Evolutionary conservation across 176 grass and related monocot genomes (phyloP).

Genomic region (Triticum aestivum): DNA sequence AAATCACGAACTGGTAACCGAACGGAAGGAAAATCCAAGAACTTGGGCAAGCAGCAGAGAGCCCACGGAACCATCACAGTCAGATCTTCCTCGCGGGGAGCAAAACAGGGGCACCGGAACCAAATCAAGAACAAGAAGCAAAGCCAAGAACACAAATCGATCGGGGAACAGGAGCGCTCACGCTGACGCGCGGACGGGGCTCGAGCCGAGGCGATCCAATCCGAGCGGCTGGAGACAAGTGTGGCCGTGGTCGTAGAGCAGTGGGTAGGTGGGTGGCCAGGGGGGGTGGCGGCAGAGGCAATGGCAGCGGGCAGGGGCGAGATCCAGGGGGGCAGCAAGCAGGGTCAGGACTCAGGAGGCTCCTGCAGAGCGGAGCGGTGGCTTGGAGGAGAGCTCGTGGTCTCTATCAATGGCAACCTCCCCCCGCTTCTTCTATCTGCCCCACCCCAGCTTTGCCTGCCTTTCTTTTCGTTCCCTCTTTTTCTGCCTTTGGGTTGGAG

Average conservation of each 20-base stretch:
- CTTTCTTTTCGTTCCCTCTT: background rate
- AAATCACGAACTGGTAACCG: background rate
- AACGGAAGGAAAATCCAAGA: background rate
- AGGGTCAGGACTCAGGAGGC: constrained; percentile 8
- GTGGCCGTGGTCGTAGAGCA: background rate
- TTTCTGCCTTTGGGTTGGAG: constrained; percentile 35
- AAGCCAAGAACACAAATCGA: background rate
- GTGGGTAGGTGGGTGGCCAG: background rate
- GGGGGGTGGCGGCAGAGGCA: constrained; percentile 19
- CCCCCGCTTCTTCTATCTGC: background rate
- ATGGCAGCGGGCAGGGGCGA: constrained; percentile 45
- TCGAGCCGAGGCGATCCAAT: constrained; percentile 19
- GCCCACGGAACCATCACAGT: background rate
- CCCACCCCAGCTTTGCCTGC: background rate
- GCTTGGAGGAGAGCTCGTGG: constrained; percentile 59
- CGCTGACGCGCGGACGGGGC: constrained; percentile 12
- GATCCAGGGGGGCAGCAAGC: constrained; percentile 41
- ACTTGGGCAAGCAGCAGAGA: background rate
- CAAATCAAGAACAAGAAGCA: constrained; percentile 11
- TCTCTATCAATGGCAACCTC: constrained; percentile 55
- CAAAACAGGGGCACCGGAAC: background rate
- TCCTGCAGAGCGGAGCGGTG: constrained; percentile 36
- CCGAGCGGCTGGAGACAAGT: constrained; percentile 12
- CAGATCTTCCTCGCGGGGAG: constrained; percentile 22
- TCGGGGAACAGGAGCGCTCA: constrained; percentile 20